Evolutionary conservation across 192 early-diverging fungal genomes (phyloP), one percentile per base, ranked within the genome.

Genomic region (Pilaira anomala): DNA sequence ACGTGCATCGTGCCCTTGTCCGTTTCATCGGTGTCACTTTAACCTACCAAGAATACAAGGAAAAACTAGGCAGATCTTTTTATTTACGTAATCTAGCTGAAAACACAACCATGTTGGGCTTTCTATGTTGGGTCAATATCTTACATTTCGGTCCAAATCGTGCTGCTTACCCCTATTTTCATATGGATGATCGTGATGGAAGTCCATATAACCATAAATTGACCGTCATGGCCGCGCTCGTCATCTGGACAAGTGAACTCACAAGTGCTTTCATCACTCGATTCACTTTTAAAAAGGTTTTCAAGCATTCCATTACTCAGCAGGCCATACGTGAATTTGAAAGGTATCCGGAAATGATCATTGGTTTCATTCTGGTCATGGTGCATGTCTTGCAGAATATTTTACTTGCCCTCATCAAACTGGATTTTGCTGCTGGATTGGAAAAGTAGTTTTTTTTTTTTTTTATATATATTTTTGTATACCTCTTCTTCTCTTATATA

Each of bases 21-120:
- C 78, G 75, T 21, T 75, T 78, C 18, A 76, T 86, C 59, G 83
- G 83, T 14, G 76, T 85, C 42, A 78, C 82, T 44, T 77, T 78
- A 62, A 72, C 88, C 0, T 88, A 89, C 46, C 84, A 87, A 1
- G 76, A 83, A 45, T 89, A 91, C 60, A 78, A 78, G 57, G 81
- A 84, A 29, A 82, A 88, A 51, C 78, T 89, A 54, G 85, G 87
- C 2, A 77, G 89, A 7, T 78, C 85, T 0, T 83, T 91, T 51
- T 91, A 87, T 56, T 64, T 89, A 42, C 78, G 89, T 41, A 91
- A 88, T 68, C 72, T 86, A 33, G 89, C 89, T 12, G 89, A 91
- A 67, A 91, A 91, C 58, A 82, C 81, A 0, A 91, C 89, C 22
- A 87, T 91, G 81, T 66, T 91, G n/a, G 85, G 85, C 8, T 91